Evolutionary conservation across 73 alveolate genomes (phyloP), one percentile per base, ranked within the genome.

Genomic region (Breviolum minutum): DNA sequence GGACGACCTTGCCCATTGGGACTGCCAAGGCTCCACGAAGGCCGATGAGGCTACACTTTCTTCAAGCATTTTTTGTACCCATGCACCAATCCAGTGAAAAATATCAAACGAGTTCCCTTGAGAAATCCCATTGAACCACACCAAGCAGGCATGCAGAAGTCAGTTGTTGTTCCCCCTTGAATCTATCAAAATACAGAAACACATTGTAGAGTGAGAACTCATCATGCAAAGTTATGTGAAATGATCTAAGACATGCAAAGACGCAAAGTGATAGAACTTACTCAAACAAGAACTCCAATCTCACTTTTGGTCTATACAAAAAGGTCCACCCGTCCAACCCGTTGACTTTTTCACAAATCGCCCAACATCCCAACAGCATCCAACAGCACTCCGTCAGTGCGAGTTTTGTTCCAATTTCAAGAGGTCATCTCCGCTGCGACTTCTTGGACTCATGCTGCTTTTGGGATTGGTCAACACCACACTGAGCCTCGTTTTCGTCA

Each of bases 371-470:
- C 66, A 40, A 81, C 8, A 29, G 40, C 24, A n/a, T n/a, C 69
- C 24, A 54, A 16, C 22, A 3, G 30, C 90, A 54, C 90, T 17
- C 90, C 26, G 92, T 60, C 92, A 81, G 69, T 20, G 90, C 62
- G 88, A 63, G 92, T 83, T 83, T 83, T 83, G 76, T 83, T 83
- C 92, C 92, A 60, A 61, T 22, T 48, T 68, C 54, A 40, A 40
- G 3, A 32, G 88, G 88, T 32, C 86, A 77, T 30, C 92, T 61
- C 54, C 70, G 66, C 1, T 9, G 40, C 64, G 20, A 40, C 95
- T 88, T 88, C 95, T 88, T 88, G 85, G 95, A 70, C 76, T 88
- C 95, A 26, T 61, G 71, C 95, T 88, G 54, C 95, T 88, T 20
- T 76, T 76, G 6, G 95, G 95, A 54, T 88, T 88, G 71, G 95